Conservation (phyloP, 768 basidiomycete species). For the Naganishia onofrii region DNA sequence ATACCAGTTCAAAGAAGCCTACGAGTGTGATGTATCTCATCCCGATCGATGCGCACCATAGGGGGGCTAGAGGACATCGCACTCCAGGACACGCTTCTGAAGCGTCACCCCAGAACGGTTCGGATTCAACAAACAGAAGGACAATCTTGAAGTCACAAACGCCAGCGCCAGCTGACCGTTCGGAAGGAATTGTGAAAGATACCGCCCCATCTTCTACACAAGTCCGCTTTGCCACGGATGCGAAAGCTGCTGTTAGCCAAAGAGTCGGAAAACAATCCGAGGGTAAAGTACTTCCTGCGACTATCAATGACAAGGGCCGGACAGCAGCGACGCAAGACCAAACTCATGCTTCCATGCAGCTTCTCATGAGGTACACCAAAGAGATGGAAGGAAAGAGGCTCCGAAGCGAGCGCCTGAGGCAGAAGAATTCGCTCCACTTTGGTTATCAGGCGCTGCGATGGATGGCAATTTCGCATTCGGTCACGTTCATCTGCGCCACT, state of each 20-base stretch:
- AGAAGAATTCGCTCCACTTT: constrained; percentile 2
- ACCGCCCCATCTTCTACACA: neutral
- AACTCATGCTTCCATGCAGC: neutral
- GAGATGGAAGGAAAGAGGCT: constrained; percentile 16
- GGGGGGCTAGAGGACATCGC: too few species aligned
- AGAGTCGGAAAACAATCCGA: neutral
- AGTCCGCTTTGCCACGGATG: neutral
- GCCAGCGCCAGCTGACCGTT: neutral
- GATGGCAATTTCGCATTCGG: constrained; percentile 3
- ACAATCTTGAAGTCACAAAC: neutral
- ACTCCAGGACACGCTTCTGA: neutral
- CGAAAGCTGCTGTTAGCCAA: neutral
- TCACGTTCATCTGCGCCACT: neutral
- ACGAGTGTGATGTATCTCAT: neutral
- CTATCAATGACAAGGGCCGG: neutral
- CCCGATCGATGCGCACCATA: neutral
- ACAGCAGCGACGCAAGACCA: neutral
- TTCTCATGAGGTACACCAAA: neutral
- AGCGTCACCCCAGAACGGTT: neutral
- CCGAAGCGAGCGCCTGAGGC: neutral
- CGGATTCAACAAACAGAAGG: neutral
- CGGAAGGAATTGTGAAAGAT: neutral
- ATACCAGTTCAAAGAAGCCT: neutral
- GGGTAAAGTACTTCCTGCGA: neutral
- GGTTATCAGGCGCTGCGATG: neutral